Percentiles rank a stretch among this genome's conserved stretches.
phyloP scores from a whole-genome alignment of 108 stramenopile species.

The Cylindrotheca closterium region DNA sequence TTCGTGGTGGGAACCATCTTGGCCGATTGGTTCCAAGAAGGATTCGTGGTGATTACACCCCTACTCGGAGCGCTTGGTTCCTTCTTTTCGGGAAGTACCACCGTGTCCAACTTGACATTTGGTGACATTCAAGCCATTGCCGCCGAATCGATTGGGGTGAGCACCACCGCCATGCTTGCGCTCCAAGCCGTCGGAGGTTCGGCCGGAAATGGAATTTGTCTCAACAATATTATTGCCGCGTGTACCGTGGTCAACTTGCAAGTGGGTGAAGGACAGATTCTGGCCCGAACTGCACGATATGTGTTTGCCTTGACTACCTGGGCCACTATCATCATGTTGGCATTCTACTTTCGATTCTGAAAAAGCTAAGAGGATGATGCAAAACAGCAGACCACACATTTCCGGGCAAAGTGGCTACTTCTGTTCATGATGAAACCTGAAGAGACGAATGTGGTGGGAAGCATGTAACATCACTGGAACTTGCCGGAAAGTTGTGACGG shows the following conservation, averaged over 20 bases:
- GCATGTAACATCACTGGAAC: no score
- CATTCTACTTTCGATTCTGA: conserved; percentile 53
- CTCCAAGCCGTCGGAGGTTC: conserved; percentile 62
- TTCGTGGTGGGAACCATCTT: conserved; percentile 52
- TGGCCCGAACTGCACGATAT: conserved; percentile 43
- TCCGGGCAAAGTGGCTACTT: no score
- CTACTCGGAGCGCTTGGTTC: conserved; percentile 54
- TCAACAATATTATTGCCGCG: conserved; percentile 68
- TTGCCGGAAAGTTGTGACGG: no score
- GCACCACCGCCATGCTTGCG: conserved; percentile 50
- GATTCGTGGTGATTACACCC: conserved; percentile 55
- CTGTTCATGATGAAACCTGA: no score
- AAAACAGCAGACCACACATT: no score
- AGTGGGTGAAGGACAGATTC: conserved; percentile 56
- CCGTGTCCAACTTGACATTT: conserved; percentile 69
- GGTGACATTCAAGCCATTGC: conserved; percentile 59
- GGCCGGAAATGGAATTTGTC: conserved; percentile 65
- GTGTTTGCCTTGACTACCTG: conserved; percentile 42
- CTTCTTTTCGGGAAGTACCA: conserved; percentile 68
- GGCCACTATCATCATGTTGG: conserved; percentile 51
- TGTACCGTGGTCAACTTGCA: conserved; percentile 54
- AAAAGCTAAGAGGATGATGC: no score
- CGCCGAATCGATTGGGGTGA: conserved; percentile 51
- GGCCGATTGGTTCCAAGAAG: conserved; percentile 49
- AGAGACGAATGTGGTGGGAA: no score